A percentile compares a stretch with the other conserved stretches of the same genome.
phyloP scores from a whole-genome alignment of 257 asterid genomes.

The Buddleja alternifolia region DNA sequence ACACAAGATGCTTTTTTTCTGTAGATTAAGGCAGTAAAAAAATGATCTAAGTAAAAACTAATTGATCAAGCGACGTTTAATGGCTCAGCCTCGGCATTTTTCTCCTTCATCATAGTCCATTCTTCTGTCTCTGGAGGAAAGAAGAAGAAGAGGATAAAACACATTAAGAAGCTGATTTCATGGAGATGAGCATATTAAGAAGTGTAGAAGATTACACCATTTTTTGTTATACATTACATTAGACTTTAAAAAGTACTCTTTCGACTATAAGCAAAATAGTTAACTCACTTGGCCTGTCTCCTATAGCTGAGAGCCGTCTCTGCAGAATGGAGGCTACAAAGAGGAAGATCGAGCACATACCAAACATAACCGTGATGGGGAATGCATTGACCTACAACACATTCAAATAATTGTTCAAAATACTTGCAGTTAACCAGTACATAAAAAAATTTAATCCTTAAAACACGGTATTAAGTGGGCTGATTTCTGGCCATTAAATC shows the following conservation, averaged over 20 bases:
- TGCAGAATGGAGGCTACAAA: constrained; percentile 87
- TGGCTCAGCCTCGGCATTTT: constrained; percentile 61
- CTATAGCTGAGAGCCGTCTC: constrained; percentile 72
- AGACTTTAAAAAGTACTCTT: neutral
- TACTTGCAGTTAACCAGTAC: neutral
- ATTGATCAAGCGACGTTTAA: constrained; percentile 53
- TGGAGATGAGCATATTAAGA: neutral
- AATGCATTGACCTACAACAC: constrained; percentile 78
- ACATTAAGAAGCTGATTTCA: constrained; percentile 23
- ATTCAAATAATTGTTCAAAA: constrained; percentile 7
- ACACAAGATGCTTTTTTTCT: constrained; percentile 27
- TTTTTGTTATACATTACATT: neutral
- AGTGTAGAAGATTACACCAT: too few species aligned
- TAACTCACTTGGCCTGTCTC: constrained; percentile 93
- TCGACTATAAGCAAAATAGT: neutral
- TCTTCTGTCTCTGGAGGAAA: constrained; percentile 69
- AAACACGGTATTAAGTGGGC: neutral
- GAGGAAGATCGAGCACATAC: constrained; percentile 98
- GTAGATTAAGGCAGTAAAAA: constrained; percentile 29
- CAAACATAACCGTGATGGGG: constrained; percentile 96
- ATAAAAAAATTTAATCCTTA: neutral
- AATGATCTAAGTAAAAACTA: constrained; percentile 13
- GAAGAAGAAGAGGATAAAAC: neutral
- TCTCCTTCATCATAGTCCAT: constrained; percentile 65
- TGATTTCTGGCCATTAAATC: neutral